Conservation (phyloP, 768 basidiomycete genomes). For the Termitomyces sp. region DNA sequence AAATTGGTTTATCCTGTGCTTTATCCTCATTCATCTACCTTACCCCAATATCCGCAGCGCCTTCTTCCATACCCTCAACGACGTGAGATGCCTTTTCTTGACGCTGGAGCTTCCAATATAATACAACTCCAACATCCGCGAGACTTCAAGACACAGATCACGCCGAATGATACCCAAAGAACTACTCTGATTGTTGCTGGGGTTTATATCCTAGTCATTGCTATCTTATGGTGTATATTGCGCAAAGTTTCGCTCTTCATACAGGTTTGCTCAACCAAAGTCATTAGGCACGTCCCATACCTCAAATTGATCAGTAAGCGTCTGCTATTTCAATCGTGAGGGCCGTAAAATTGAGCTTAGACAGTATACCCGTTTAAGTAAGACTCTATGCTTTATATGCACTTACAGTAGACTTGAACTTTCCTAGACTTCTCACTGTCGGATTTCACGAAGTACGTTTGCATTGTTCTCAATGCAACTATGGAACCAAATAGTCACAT, state of each 20-base stretch:
- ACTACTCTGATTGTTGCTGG: slow-evolving; percentile 79
- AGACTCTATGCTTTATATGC: slow-evolving; percentile 19
- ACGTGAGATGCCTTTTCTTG: slow-evolving; percentile 9
- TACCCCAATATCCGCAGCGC: background rate
- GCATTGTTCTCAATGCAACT: background rate
- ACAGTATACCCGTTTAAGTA: slow-evolving; percentile 91
- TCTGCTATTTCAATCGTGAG: background rate
- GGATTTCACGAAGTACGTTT: slow-evolving; percentile 80
- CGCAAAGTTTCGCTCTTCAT: background rate
- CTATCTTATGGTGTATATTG: slow-evolving; percentile 64
- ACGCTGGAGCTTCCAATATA: background rate
- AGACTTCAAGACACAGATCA: slow-evolving; percentile 39
- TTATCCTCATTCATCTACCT: background rate
- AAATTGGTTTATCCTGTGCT: background rate
- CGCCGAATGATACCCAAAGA: slow-evolving; percentile 68
- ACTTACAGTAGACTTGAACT: background rate
- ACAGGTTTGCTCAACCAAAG: background rate
- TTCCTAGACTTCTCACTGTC: slow-evolving; percentile 66
- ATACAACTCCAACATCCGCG: slow-evolving; percentile 24
- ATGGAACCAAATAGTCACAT: background rate
- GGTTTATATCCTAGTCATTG: slow-evolving; percentile 67
- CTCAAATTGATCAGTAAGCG: slow-evolving; percentile 38
- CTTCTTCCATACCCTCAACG: background rate
- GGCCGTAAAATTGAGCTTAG: background rate
- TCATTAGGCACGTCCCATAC: background rate